phyloP scores from a whole-genome alignment of 1,284 basidiomycete genomes.

The Leccinum pachyderme region DNA sequence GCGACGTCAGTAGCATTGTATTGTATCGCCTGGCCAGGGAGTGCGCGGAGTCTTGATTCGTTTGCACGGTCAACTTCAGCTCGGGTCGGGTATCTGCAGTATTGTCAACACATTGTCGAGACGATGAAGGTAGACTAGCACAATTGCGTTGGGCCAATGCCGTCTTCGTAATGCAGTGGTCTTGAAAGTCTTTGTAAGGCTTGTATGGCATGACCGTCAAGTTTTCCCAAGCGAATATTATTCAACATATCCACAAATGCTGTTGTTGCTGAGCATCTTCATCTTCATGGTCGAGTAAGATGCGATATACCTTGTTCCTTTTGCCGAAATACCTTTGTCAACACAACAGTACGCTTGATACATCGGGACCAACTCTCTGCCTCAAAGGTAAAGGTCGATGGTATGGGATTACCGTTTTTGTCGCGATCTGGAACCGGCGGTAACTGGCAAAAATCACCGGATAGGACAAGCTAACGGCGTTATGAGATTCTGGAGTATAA shows the following conservation, averaged over 20 bases:
- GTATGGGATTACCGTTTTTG: slow-evolving; percentile 30
- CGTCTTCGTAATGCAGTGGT: slow-evolving; percentile 63
- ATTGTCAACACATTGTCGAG: slow-evolving; percentile 9
- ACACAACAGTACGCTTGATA: slow-evolving; percentile 77
- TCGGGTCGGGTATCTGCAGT: slow-evolving; percentile 30
- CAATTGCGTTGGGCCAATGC: slow-evolving; percentile 81
- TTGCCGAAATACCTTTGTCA: slow-evolving; percentile 88
- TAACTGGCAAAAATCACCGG: slow-evolving; percentile 96
- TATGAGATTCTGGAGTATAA: slow-evolving; percentile 2
- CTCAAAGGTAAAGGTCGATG: slow-evolving; percentile 81
- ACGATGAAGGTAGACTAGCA: slow-evolving; percentile 33
- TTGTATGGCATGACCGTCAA: slow-evolving; percentile 47
- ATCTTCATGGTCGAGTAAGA: slow-evolving; percentile 2
- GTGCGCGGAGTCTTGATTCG: slow-evolving; percentile 25
- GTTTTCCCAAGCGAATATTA: slow-evolving; percentile 79
- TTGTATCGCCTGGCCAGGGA: slow-evolving; percentile 18
- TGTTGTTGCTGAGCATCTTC: slow-evolving; percentile 31
- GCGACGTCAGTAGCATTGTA: slow-evolving; percentile 27
- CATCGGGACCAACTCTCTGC: slow-evolving; percentile 80
- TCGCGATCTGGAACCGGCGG: slow-evolving; percentile 74
- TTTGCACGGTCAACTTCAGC: slow-evolving; percentile 34
- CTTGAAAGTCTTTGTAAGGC: slow-evolving; percentile 63
- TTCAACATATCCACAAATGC: slow-evolving; percentile 90
- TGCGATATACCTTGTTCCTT: slow-evolving; percentile 56
- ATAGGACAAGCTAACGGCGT: slow-evolving; percentile 66